These are phyloP conservation scores for Benincasa hispida DNA, from an alignment of 306 rosid genomes.

Conservation along the genomic window DNA sequence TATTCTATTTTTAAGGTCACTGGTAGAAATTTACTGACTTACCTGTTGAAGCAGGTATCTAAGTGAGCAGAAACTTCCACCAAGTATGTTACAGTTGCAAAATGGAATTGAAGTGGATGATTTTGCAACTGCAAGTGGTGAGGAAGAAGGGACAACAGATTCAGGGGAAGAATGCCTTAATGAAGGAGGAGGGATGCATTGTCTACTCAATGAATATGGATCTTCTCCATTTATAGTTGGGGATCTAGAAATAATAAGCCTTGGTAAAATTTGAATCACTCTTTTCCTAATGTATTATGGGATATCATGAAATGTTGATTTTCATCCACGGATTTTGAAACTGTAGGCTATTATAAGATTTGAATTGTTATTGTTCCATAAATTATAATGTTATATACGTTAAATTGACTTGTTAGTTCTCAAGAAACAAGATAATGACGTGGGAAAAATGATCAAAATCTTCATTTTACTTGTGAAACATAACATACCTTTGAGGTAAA, in stretches of 20 bases:
- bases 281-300: neutral
- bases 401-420: neutral
- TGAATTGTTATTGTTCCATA: constrained; percentile 3
- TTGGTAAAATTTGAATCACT: constrained; percentile 36
- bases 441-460: neutral
- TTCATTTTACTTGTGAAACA: neutral
- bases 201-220: constrained; percentile 24
- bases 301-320: neutral
- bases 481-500: neutral
- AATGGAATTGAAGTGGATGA: constrained; percentile 50
- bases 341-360: constrained; percentile 1
- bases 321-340: neutral
- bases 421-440: neutral
- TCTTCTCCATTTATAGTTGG: constrained; percentile 56
- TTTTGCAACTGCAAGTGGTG: constrained; percentile 46
- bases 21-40: neutral
- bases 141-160: constrained; percentile 58
- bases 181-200: constrained; percentile 26
- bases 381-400: neutral
- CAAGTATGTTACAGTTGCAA: constrained; percentile 69
- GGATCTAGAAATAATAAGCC: constrained; percentile 63
- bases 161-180: constrained; percentile 55
- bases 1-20: neutral
- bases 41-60: constrained; percentile 47
- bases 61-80: constrained; percentile 75